Percentiles rank a stretch among this genome's conserved stretches.
Conservation (phyloP, 768 basidiomycete genomes). For the Suillus luteus region DNA sequence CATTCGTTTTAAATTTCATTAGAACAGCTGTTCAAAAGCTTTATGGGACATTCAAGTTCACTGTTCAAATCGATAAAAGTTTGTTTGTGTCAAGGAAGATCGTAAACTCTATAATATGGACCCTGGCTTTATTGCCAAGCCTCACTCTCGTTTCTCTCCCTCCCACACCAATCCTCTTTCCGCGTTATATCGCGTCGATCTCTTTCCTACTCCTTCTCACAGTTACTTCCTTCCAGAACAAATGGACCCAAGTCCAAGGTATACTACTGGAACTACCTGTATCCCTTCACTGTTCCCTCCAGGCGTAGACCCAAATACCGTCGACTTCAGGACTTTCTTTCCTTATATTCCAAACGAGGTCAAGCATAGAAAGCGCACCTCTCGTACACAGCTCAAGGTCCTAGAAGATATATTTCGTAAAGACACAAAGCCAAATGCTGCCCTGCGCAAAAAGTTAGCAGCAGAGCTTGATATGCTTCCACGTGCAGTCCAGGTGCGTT, state of each 20-base stretch:
- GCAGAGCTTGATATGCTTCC: constrained; percentile 88
- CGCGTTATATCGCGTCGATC: constrained; percentile 26
- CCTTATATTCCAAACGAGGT: constrained; percentile 92
- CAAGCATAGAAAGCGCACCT: constrained; percentile 92
- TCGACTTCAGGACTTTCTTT: constrained; percentile 83
- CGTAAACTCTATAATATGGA: constrained; percentile 21
- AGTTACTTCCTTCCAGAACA: constrained; percentile 25
- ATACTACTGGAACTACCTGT: constrained; percentile 36
- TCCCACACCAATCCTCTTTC: constrained; percentile 28
- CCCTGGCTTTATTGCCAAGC: constrained; percentile 34
- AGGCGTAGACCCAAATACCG: constrained; percentile 60
- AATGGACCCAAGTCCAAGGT: constrained; percentile 34
- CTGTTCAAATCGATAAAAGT: not conserved
- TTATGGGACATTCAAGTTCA: constrained; percentile 6
- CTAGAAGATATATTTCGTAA: constrained; percentile 85
- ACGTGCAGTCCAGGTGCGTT: constrained; percentile 88
- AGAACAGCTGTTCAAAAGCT: not conserved
- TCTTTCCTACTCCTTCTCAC: constrained; percentile 13
- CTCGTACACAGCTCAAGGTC: constrained; percentile 83
- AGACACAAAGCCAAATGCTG: constrained; percentile 90
- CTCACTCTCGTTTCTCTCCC: constrained; percentile 42
- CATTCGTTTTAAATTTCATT: not conserved
- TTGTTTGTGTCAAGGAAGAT: constrained; percentile 7
- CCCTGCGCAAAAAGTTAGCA: constrained; percentile 77
- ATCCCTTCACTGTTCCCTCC: constrained; percentile 51